These are phyloP conservation scores for Pyrrhoderma lamaoense DNA, from an alignment of 1,284 basidiomycete genomes.

Conservation along the genomic window DNA sequence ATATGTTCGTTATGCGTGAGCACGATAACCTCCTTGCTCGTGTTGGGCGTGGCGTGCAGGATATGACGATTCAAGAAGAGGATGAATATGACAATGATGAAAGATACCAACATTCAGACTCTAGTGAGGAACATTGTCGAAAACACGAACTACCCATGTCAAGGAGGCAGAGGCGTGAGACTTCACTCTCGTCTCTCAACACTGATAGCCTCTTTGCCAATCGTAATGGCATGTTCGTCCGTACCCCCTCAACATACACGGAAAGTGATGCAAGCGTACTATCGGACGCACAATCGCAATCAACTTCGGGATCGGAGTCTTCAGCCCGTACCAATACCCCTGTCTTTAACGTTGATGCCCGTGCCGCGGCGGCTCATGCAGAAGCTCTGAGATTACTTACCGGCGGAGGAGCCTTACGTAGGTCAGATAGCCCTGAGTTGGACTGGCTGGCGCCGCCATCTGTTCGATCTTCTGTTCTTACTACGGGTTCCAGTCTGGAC, in stretches of 20 bases:
- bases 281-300: neutral
- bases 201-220: neutral
- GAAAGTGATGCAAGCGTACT: neutral
- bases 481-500: conserved; percentile 1
- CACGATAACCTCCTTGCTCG: conserved; percentile 13
- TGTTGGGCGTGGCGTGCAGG: conserved; percentile 7
- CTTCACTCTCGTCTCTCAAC: neutral
- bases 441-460: conserved; percentile 1
- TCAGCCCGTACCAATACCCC: conserved; percentile 1
- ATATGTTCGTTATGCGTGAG: conserved; percentile 6
- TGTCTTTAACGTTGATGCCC: neutral
- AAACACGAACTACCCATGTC: too few relatives aligned
- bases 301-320: neutral
- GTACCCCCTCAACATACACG: neutral
- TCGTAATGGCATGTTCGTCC: conserved; percentile 13
- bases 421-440: conserved; percentile 1
- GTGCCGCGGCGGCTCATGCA: conserved; percentile 13
- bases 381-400: conserved; percentile 14
- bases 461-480: conserved; percentile 6
- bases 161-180: neutral
- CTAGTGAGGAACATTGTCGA: too few relatives aligned
- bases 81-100: conserved; percentile 11
- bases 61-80: conserved; percentile 17
- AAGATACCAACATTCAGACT: neutral
- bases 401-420: neutral